A percentile compares a stretch with the other conserved stretches of the same genome.
Conservation (phyloP, 768 basidiomycete species). For the Mycena chlorophos region DNA sequence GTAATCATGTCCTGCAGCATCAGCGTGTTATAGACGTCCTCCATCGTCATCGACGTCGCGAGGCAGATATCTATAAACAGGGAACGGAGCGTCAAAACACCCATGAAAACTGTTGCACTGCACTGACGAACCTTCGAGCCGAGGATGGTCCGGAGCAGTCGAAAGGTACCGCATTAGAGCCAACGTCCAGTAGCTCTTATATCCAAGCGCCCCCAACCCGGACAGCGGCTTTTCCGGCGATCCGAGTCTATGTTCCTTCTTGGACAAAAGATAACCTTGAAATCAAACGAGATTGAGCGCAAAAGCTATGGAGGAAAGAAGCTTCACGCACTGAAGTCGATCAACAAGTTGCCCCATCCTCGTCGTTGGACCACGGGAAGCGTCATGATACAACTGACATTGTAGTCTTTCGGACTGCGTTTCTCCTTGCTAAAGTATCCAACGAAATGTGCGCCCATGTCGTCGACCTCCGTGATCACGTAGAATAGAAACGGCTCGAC, state of each 20-base stretch:
- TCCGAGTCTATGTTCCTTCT: conserved; percentile 87
- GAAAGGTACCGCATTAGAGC: conserved; percentile 77
- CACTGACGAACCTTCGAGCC: conserved; percentile 67
- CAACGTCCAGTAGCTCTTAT: conserved; percentile 92
- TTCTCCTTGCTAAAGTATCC: conserved; percentile 99
- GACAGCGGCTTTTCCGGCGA: conserved; percentile 97
- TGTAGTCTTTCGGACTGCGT: conserved; percentile 91
- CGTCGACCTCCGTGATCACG: conserved; percentile 91
- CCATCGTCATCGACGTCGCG: conserved; percentile 87
- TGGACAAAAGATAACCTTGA: conserved; percentile 91
- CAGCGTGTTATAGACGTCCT: conserved; percentile 82
- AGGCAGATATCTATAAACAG: conserved; percentile 69
- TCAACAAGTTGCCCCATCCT: conserved; percentile 96
- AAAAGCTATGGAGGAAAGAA: background rate
- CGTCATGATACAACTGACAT: conserved; percentile 99
- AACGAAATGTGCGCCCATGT: conserved; percentile 88
- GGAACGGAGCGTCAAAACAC: conserved; percentile 22
- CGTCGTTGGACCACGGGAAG: conserved; percentile 90
- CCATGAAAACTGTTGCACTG: conserved; percentile 5
- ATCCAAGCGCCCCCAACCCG: conserved; percentile 88
- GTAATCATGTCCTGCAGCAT: conserved; percentile 74
- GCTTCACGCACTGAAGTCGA: conserved; percentile 87
- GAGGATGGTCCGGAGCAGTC: conserved; percentile 57
- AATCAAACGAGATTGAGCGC: conserved; percentile 11
- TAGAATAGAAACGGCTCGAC: conserved; percentile 99